phyloP scores from a whole-genome alignment of 2,329 filamentous ascomycete species.

The Sphaerulina musiva region DNA sequence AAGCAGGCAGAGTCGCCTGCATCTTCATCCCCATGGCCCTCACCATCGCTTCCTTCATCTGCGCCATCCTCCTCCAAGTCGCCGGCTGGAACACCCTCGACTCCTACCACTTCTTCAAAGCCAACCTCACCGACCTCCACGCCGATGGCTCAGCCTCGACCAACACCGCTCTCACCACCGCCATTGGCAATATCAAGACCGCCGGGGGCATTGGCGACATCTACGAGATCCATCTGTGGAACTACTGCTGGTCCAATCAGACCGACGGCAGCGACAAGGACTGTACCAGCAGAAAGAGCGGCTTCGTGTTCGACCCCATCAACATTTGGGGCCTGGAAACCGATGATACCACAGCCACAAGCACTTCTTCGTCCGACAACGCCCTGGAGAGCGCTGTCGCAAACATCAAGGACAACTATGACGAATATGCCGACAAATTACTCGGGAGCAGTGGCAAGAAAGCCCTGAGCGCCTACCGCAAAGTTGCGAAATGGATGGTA shows the following conservation, averaged over 20 bases:
- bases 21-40: slow-evolving; percentile 81
- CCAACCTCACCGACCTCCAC: slow-evolving; percentile 35
- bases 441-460: slow-evolving; percentile 62
- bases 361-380: slow-evolving; percentile 18
- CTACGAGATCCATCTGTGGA: slow-evolving; percentile 80
- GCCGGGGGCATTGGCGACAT: slow-evolving; percentile 56
- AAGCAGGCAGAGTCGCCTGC: slow-evolving; percentile 73
- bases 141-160: slow-evolving; percentile 20
- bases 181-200: slow-evolving; percentile 36
- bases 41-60: slow-evolving; percentile 69
- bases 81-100: slow-evolving; percentile 51
- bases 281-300: slow-evolving; percentile 65
- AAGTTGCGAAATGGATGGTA: slow-evolving; percentile 61
- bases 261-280: slow-evolving; percentile 43
- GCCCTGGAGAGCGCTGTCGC: slow-evolving; percentile 34
- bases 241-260: slow-evolving; percentile 64
- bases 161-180: slow-evolving; percentile 30
- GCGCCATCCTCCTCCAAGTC: slow-evolving; percentile 53
- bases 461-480: slow-evolving; percentile 66
- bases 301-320: slow-evolving; percentile 71
- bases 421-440: slow-evolving; percentile 29
- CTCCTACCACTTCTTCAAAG: slow-evolving; percentile 49
- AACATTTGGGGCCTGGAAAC: slow-evolving; percentile 57
- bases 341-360: slow-evolving; percentile 36
- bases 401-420: slow-evolving; percentile 48